Percentiles rank a stretch among this genome's conserved stretches.
These are phyloP conservation scores for Pseudozyma hubeiensis DNA, from an alignment of 1,284 basidiomycete genomes.

Conservation along the genomic window DNA sequence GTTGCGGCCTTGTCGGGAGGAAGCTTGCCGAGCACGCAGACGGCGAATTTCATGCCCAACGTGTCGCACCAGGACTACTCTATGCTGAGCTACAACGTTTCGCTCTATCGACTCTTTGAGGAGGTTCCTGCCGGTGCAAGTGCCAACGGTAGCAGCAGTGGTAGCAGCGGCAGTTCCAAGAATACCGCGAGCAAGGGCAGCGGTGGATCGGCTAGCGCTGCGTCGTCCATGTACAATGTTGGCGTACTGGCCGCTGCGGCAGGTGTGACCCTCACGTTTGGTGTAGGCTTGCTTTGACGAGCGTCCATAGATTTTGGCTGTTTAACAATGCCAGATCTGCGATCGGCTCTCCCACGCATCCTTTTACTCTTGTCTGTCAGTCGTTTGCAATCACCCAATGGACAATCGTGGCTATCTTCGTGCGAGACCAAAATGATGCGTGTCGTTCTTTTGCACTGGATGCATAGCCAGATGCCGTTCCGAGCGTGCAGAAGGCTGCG, in stretches of 20 bases:
- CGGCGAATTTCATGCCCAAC: conserved; percentile 57
- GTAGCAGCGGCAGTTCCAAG: background rate
- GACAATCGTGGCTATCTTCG: too few species aligned
- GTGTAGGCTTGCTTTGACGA: conserved; percentile 15
- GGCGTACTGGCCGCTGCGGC: conserved; percentile 5
- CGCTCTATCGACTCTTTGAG: conserved; percentile 55
- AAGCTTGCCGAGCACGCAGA: conserved; percentile 50
- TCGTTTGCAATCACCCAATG: too few species aligned
- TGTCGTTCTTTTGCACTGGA: too few species aligned
- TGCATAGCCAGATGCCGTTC: too few species aligned
- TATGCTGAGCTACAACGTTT: conserved; percentile 55
- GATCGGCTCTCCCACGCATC: too few species aligned
- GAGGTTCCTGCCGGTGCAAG: conserved; percentile 26
- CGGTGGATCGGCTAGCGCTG: conserved; percentile 3
- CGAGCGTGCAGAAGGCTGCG: too few species aligned
- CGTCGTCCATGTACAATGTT: background rate
- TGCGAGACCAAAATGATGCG: too few species aligned
- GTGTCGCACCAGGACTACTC: conserved; percentile 63
- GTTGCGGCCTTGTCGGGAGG: conserved; percentile 25
- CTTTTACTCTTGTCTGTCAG: too few species aligned
- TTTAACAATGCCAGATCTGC: too few species aligned
- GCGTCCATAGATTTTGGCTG: background rate
- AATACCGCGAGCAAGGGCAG: conserved; percentile 3
- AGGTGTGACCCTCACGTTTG: conserved; percentile 15
- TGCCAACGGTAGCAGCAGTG: background rate